phyloP scores from a whole-genome alignment of 2,329 filamentous ascomycete genomes.

The Alternaria triticina region DNA sequence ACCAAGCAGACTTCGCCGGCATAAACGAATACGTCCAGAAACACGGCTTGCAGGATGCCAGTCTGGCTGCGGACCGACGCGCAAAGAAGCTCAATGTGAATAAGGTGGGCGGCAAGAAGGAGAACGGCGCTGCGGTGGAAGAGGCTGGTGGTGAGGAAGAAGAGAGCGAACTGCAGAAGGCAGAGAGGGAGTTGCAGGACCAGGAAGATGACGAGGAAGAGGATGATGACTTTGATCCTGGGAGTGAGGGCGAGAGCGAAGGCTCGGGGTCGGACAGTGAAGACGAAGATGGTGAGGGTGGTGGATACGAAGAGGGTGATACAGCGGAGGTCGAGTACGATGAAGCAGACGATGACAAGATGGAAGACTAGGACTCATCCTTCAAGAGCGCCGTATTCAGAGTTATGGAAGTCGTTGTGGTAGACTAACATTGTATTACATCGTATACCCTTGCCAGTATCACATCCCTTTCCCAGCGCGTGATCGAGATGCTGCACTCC shows the following conservation, averaged over 20 bases:
- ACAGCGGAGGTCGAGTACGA: conserved; percentile 22
- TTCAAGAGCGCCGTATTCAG: not conserved
- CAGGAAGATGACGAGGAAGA: conserved; percentile 51
- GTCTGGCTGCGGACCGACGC: conserved; percentile 64
- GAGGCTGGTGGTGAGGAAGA: conserved; percentile 37
- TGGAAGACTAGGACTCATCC: conserved; percentile 25
- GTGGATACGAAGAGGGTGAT: conserved; percentile 41
- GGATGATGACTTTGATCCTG: conserved; percentile 52
- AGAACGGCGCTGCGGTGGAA: conserved; percentile 9
- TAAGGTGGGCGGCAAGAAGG: conserved; percentile 35
- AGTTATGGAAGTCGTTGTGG: not conserved
- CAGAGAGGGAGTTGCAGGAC: conserved; percentile 46
- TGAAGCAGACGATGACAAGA: conserved; percentile 33
- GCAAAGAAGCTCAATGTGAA: conserved; percentile 66
- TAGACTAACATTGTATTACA: not conserved
- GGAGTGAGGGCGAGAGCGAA: conserved; percentile 50
- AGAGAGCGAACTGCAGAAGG: conserved; percentile 49
- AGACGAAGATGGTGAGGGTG: conserved; percentile 38
- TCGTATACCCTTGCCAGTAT: not conserved
- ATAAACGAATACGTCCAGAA: conserved; percentile 68
- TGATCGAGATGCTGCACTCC: not conserved
- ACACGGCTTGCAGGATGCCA: conserved; percentile 67
- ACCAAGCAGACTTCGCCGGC: conserved; percentile 67
- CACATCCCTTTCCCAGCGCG: not conserved
- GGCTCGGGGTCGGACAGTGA: conserved; percentile 46